Evolutionary conservation across 148 eudicot genomes (phyloP).

Genomic region (Vaccinium myrtillus): DNA sequence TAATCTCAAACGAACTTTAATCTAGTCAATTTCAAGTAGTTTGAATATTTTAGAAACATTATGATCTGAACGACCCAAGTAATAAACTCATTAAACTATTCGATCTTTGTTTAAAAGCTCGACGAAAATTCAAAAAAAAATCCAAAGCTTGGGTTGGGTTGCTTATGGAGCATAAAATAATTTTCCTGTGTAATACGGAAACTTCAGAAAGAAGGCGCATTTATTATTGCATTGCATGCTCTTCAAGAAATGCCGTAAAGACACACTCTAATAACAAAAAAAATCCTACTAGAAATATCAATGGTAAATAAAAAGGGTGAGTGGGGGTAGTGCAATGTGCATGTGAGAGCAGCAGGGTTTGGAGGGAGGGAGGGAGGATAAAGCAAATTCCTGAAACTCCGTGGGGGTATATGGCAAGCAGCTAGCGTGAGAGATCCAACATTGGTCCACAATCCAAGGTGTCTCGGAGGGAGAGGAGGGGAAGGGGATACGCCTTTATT

Average conservation of each 20-base stretch:
- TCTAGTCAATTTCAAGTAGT: background rate
- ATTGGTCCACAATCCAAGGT: slow-evolving; percentile 24
- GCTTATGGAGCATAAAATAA: background rate
- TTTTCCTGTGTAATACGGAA: background rate
- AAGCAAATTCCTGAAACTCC: slow-evolving; percentile 33
- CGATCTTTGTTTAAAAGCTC: background rate
- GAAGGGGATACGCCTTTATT: slow-evolving; percentile 19
- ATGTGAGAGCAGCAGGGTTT: slow-evolving; percentile 8
- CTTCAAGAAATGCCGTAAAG: background rate
- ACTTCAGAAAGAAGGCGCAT: background rate
- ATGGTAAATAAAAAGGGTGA: background rate
- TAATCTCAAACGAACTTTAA: background rate
- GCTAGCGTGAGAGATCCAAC: slow-evolving; percentile 25
- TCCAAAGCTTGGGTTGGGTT: too few relatives aligned
- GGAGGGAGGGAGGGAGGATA: background rate
- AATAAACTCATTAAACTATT: too few relatives aligned
- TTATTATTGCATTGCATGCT: background rate
- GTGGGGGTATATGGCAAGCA: slow-evolving; percentile 14
- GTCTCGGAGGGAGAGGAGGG: slow-evolving; percentile 13
- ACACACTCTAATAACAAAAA: background rate
- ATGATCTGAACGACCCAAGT: background rate
- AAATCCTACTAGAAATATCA: background rate
- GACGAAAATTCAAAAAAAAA: too few relatives aligned
- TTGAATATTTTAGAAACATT: background rate
- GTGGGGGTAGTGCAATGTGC: background rate